A percentile compares a stretch with the other conserved stretches of the same genome.
Evolutionary conservation across 768 basidiomycete species (phyloP).

Genomic region (Cyclocybe cylindracea): DNA sequence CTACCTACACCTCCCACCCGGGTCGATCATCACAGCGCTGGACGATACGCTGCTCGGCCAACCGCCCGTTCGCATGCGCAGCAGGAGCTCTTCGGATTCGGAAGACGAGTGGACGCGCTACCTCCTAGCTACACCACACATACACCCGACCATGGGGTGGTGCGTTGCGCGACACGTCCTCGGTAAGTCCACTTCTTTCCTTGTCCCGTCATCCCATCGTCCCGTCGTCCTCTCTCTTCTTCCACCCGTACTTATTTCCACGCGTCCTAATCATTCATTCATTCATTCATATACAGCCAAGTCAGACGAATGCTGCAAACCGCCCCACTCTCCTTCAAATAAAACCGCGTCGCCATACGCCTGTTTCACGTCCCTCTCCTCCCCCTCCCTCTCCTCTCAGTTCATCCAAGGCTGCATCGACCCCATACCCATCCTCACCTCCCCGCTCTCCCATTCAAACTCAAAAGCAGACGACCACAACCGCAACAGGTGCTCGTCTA

Average conservation of each 20-base stretch:
- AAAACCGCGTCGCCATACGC: slow-evolving; percentile 28
- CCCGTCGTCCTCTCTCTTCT: no score
- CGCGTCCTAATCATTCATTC: neutral
- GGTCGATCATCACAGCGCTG: slow-evolving; percentile 61
- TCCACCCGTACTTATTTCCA: no score
- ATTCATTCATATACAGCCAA: slow-evolving; percentile 18
- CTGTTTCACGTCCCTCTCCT: slow-evolving; percentile 47
- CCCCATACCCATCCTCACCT: slow-evolving; percentile 52
- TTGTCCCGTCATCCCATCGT: neutral
- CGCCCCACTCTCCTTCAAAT: neutral
- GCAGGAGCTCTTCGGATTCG: no score
- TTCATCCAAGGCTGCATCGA: slow-evolving; percentile 52
- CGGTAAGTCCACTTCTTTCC: slow-evolving; percentile 11
- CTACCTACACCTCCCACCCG: slow-evolving; percentile 50
- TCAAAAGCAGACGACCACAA: slow-evolving; percentile 14
- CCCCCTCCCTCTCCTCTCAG: slow-evolving; percentile 45
- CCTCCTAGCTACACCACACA: slow-evolving; percentile 28
- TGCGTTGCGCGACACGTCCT: slow-evolving; percentile 42
- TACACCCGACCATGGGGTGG: slow-evolving; percentile 52
- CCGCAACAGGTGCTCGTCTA: slow-evolving; percentile 46
- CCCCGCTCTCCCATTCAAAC: no score
- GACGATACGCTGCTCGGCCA: slow-evolving; percentile 58
- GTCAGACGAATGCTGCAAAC: slow-evolving; percentile 23
- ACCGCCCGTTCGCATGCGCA: no score
- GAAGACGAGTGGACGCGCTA: slow-evolving; percentile 49